Conservation (phyloP, 306 rosid species). For the Myrica gale region DNA sequence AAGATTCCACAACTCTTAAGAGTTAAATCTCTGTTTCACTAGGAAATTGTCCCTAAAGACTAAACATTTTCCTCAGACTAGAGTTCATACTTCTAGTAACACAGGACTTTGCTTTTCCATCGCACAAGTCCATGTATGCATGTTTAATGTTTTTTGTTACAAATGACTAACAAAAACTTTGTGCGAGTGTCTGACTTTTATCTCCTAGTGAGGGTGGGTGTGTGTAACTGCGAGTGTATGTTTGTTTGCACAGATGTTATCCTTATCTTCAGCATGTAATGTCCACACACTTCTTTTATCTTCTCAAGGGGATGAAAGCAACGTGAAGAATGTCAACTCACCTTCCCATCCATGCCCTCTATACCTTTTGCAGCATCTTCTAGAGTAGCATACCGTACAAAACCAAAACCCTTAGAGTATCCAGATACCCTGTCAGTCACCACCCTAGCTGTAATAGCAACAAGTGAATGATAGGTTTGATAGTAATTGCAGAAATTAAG, state of each 20-base stretch:
- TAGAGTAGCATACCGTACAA: constrained; percentile 70
- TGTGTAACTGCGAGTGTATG: too few species aligned
- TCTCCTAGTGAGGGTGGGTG: too few species aligned
- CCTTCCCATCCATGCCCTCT: constrained; percentile 98
- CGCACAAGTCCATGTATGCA: too few species aligned
- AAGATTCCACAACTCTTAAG: background rate
- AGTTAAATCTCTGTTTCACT: background rate
- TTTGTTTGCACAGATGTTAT: background rate
- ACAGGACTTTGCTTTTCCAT: background rate
- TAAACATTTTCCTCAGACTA: background rate
- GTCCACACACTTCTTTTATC: background rate
- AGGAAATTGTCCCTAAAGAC: background rate
- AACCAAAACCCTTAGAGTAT: constrained; percentile 90
- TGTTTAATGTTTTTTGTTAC: background rate
- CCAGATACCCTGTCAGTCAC: constrained; percentile 85
- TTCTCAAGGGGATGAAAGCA: background rate
- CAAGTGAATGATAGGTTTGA: background rate
- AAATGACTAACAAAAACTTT: background rate
- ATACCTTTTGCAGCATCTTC: constrained; percentile 86
- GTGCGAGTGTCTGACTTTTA: too few species aligned
- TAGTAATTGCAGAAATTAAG: background rate
- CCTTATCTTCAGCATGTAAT: background rate
- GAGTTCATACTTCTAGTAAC: background rate
- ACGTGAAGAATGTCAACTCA: constrained; percentile 25
- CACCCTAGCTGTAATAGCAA: constrained; percentile 66